These are phyloP conservation scores for Venturia oleaginea DNA, from an alignment of 2,329 filamentous ascomycete species.

Conservation along the genomic window DNA sequence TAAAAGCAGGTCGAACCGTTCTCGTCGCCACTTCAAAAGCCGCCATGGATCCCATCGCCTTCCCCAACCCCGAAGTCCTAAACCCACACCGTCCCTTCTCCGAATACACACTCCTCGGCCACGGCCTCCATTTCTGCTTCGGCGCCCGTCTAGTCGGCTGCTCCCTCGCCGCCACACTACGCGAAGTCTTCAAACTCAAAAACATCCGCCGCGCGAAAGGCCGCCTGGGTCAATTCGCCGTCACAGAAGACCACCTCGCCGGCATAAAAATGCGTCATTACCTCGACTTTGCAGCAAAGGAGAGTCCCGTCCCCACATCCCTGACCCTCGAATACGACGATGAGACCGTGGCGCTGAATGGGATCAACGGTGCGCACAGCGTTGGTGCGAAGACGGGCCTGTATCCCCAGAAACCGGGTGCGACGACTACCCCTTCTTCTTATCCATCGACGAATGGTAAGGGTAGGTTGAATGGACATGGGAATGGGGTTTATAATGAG, in stretches of 20 bases:
- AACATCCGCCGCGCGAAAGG: conserved; percentile 32
- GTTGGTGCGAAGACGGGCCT: not conserved
- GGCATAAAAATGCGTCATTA: conserved; percentile 41
- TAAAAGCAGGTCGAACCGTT: conserved; percentile 36
- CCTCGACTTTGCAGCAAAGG: conserved; percentile 39
- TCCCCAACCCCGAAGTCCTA: conserved; percentile 33
- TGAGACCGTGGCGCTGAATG: not conserved
- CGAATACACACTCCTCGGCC: conserved; percentile 32
- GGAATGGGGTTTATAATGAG: not conserved
- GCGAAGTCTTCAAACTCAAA: conserved; percentile 38
- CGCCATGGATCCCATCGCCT: conserved; percentile 31
- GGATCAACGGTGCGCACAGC: conserved; percentile 15
- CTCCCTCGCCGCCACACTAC: conserved; percentile 33
- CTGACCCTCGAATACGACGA: conserved; percentile 35
- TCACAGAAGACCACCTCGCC: conserved; percentile 37
- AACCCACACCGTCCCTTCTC: conserved; percentile 34
- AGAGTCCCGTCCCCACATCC: conserved; percentile 37
- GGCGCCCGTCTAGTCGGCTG: conserved; percentile 31
- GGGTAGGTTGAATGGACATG: not conserved
- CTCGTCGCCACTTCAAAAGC: conserved; percentile 37
- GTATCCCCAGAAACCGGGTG: not conserved
- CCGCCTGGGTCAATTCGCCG: conserved; percentile 31
- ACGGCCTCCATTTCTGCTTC: conserved; percentile 34
- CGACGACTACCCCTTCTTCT: not conserved
- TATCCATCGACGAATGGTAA: not conserved